Evolutionary conservation across 345 rosid species (phyloP), one percentile per base, ranked within the genome.

Genomic region (Sisymbrium irio): DNA sequence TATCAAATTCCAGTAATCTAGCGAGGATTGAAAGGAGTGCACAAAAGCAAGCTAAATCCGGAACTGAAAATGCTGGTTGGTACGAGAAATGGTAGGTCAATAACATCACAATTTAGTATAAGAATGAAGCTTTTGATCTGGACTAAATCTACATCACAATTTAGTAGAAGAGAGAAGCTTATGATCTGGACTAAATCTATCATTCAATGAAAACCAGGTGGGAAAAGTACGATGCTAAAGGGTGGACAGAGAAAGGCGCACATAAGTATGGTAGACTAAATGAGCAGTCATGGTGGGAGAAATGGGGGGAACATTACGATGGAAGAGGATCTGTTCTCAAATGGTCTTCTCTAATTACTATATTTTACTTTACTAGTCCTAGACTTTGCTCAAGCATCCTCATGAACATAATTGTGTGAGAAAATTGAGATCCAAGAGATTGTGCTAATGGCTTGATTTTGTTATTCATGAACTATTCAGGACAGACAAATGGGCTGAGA

Each of bases 401-500:
- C 33, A 8, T 64, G 62, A 71, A 32, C 33, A 30, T 10, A 33
- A 7, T 37, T 15, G n/a, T 27, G 15, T 33, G 33, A 25, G 51
- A 30, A 18, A 14, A 9, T 19, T 74, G 35, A 46, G 20, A 46
- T 33, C 32, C 20, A 35, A 45, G 40, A 35, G 22, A 25, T 36
- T 27, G 11, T 60, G 67, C 49, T 71, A 28, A 45, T 66, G 63
- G 66, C 30, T 63, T 36, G 47, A 9, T 62, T 56, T 74, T 56
- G 74, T 28, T 65, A 69, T 56, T 58, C 62, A 39, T 72, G 65
- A 56, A 58, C 76, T 78, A 78, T 83, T 73, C 97, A 95, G 99
- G 99, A 95, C 99, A 55, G 99, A 95, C 83, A 95, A 95, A 85
- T 95, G 99, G 99, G 99, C 99, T 8, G 99, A 95, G 86, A 95